phyloP scores from a whole-genome alignment of 1,284 basidiomycete species.

The Ustilago xerochloae region DNA sequence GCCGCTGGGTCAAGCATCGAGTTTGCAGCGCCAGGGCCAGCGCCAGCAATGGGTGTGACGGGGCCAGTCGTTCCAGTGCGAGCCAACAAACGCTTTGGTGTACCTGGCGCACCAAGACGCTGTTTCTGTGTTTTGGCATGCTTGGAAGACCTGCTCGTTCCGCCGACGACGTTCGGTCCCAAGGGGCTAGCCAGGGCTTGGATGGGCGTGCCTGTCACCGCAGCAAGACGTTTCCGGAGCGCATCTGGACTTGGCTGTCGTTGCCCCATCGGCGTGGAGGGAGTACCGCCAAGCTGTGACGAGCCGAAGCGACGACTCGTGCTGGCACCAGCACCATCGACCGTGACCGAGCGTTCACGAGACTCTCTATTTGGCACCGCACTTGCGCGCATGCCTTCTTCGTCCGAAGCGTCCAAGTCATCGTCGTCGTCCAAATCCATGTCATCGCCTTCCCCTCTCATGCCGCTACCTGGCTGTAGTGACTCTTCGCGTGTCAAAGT shows the following conservation, averaged over 20 bases:
- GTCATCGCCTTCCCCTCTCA: slow-evolving; percentile 19
- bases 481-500: slow-evolving; percentile 35
- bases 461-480: slow-evolving; percentile 5
- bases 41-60: slow-evolving; percentile 16
- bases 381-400: slow-evolving; percentile 21
- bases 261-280: slow-evolving; percentile 32
- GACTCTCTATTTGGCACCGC: slow-evolving; percentile 15
- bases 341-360: slow-evolving; percentile 30
- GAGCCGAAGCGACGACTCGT: slow-evolving; percentile 25
- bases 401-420: slow-evolving; percentile 29
- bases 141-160: slow-evolving; percentile 24
- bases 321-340: slow-evolving; percentile 11
- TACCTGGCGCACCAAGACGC: slow-evolving; percentile 41
- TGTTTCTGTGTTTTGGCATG: slow-evolving; percentile 39
- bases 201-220: slow-evolving; percentile 38
- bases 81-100: slow-evolving; percentile 37
- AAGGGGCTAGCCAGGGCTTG: slow-evolving; percentile 36
- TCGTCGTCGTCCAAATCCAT: slow-evolving; percentile 44
- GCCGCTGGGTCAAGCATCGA: background rate
- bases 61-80: slow-evolving; percentile 15
- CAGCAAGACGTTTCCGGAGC: slow-evolving; percentile 36
- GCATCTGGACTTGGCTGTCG: slow-evolving; percentile 43
- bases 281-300: slow-evolving; percentile 39
- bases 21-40: slow-evolving; percentile 4
- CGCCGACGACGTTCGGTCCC: slow-evolving; percentile 5